Conservation (phyloP, 306 rosid species). For the Vigna angularis region DNA sequence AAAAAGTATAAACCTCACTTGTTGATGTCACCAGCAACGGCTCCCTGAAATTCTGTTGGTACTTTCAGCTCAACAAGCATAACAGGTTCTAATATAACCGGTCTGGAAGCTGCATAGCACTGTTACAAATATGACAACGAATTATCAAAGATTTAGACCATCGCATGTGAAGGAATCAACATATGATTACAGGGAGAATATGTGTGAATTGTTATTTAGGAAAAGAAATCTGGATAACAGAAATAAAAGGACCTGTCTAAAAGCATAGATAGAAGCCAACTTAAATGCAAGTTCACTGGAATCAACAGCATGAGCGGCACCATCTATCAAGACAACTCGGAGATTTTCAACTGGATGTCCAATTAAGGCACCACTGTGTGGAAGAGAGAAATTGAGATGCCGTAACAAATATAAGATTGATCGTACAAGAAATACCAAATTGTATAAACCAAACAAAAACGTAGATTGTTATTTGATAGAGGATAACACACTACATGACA, state of each 20-base stretch:
- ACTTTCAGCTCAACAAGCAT: constrained; percentile 97
- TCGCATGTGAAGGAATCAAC: constrained; percentile 27
- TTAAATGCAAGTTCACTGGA: constrained; percentile 99
- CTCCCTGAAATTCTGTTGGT: constrained; percentile 97
- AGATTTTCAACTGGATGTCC: constrained; percentile 98
- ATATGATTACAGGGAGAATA: background rate
- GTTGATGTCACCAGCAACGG: constrained; percentile 95
- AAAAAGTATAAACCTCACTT: constrained; percentile 65
- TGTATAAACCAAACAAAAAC: background rate
- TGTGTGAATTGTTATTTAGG: constrained; percentile 22
- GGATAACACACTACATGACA: background rate
- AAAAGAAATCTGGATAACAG: constrained; percentile 26
- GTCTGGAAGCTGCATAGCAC: constrained; percentile 88
- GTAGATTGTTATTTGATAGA: constrained; percentile 7
- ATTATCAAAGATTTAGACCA: constrained; percentile 19
- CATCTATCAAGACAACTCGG: constrained; percentile 85
- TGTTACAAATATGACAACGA: constrained; percentile 49
- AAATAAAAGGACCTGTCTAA: constrained; percentile 75
- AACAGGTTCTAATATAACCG: constrained; percentile 95
- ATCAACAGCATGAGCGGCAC: constrained; percentile 98
- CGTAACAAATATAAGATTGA: constrained; percentile 17
- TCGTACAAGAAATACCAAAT: background rate
- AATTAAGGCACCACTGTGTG: constrained; percentile 87
- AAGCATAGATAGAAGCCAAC: constrained; percentile 95
- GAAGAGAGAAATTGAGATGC: constrained; percentile 32